Evolutionary conservation across 768 basidiomycete species (phyloP), one percentile per base, ranked within the genome.

Genomic region (Boletus speciosus): DNA sequence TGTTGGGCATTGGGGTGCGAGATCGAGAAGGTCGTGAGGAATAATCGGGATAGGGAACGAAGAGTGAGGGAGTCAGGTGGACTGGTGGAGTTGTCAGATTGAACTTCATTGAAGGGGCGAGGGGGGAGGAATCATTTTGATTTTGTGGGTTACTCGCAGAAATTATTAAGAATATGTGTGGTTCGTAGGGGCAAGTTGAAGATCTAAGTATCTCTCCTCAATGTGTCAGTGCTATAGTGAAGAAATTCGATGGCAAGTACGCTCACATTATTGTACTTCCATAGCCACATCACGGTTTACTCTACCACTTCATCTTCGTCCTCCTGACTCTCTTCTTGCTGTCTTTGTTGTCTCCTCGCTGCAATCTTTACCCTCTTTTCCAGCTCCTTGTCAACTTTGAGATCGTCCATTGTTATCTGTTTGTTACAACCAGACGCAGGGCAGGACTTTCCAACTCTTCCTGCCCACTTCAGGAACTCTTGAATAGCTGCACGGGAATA

Each of bases 1-100:
- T 93, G 93, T 61, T 97, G 90, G 88, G 92, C 91, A 1, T 72
- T 98, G 61, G 93, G 91, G 56, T 81, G 81, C 42, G 93, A 96
- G 73, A 93, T 97, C 57, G 93, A 98, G 71, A 85, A 84, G 66
- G 72, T 88, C 14, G 82, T 82, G 37, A 76, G 90, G 64, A 71
- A 72, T 9, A 82, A 84, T 62, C 73, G 66, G 56, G 81, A 79
- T 19, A 75, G 90, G 59, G 93, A 95, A 68, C 77, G 76, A 39
- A 78, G 69, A 60, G 67, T 90, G 62, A 78, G 88, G 65, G 81
- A 84, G 49, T 76, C 76, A 10, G 93, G 92, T 8, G 78, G 76
- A 51, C 64, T 90, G 55, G 66, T 80, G 41, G 67, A 74, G 11
- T 35, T 71, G 25, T 46, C 50, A 10, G 35, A 48, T 42, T 61